phyloP scores from a whole-genome alignment of 768 basidiomycete genomes.

The Mycena venus region DNA sequence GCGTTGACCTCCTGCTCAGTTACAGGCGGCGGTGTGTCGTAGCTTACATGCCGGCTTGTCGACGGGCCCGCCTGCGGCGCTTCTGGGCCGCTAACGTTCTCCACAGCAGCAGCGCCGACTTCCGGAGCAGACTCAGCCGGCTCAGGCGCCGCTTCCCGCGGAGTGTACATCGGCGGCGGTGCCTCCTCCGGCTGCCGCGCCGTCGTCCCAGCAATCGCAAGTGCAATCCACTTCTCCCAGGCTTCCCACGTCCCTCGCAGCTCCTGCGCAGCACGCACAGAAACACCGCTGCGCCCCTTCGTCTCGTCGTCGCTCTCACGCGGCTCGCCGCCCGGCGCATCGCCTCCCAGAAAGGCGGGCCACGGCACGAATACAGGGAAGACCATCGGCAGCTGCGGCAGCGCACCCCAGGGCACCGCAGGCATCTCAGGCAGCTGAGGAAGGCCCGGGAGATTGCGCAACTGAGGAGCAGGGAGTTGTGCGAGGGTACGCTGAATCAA shows the following conservation, averaged over 20 bases:
- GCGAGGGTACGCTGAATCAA: slow-evolving; percentile 83
- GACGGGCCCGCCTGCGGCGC: slow-evolving; percentile 34
- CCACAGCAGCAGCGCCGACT: slow-evolving; percentile 19
- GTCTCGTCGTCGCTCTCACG: slow-evolving; percentile 51
- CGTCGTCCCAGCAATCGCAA: slow-evolving; percentile 62
- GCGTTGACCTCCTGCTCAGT: slow-evolving; percentile 79
- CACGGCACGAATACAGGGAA: slow-evolving; percentile 87
- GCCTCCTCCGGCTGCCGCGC: slow-evolving; percentile 63
- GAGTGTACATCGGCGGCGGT: slow-evolving; percentile 83
- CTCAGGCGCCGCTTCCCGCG: slow-evolving; percentile 51
- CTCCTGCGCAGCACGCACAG: slow-evolving; percentile 69
- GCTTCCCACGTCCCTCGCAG: slow-evolving; percentile 82
- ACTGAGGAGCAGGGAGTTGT: slow-evolving; percentile 72
- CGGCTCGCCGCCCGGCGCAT: slow-evolving; percentile 45
- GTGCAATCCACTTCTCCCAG: slow-evolving; percentile 83
- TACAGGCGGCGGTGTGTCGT: slow-evolving; percentile 60
- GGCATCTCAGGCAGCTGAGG: slow-evolving; percentile 80
- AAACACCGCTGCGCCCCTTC: slow-evolving; percentile 55
- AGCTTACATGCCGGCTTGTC: slow-evolving; percentile 58
- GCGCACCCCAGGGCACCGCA: slow-evolving; percentile 69
- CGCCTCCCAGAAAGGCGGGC: slow-evolving; percentile 74
- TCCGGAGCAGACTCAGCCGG: slow-evolving; percentile 37
- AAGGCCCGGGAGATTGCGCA: slow-evolving; percentile 66
- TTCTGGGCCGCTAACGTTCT: slow-evolving; percentile 22
- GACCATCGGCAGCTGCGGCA: slow-evolving; percentile 80